These are phyloP conservation scores for Rhynchospora pubera DNA, from an alignment of 176 grass and related monocot species.

Conservation along the genomic window DNA sequence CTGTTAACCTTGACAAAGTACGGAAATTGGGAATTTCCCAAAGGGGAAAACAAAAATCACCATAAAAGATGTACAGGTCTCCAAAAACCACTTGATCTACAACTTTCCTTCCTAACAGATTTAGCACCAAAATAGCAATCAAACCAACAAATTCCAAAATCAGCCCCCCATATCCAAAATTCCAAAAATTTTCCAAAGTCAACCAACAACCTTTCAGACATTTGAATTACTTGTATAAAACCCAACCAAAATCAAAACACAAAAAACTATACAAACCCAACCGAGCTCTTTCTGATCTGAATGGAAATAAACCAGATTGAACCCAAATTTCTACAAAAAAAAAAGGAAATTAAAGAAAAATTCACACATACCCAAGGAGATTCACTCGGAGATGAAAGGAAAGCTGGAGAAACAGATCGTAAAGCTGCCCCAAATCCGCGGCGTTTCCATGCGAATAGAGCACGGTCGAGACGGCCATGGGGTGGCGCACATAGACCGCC, in stretches of 20 bases:
- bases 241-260: not conserved
- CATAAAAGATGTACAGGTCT: not conserved
- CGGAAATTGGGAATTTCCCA: conserved; percentile 5
- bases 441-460: conserved; percentile 94
- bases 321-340: not conserved
- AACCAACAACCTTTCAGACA: not conserved
- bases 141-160: not conserved
- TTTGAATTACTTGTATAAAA: not conserved
- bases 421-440: conserved; percentile 84
- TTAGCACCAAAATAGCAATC: not conserved
- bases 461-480: conserved; percentile 54
- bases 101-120: not conserved
- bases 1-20: not conserved
- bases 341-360: not conserved
- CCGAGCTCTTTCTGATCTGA: not conserved
- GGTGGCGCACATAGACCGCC: conserved; percentile 72
- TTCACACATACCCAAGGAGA: conserved; percentile 50
- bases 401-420: conserved; percentile 87
- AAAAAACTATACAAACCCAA: not conserved
- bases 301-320: not conserved
- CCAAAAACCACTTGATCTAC: not conserved
- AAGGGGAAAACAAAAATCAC: not conserved
- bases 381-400: conserved; percentile 86
- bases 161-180: not conserved
- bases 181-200: not conserved